A percentile compares a stretch with the other conserved stretches of the same genome.
Conservation (phyloP, 129 eudicot species). For the Flaveria brownii region DNA sequence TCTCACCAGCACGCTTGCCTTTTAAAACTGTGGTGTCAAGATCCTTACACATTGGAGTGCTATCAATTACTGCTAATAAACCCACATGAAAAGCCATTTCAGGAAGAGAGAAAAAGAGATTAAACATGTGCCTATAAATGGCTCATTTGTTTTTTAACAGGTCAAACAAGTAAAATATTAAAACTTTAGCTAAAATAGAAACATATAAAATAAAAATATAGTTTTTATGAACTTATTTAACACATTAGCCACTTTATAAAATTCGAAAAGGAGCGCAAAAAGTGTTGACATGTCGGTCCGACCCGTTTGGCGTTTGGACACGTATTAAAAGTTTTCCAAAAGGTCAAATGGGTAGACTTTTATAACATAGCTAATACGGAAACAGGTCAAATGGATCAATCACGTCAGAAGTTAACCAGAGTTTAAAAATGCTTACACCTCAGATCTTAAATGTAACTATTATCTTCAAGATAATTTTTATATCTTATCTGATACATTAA, state of each 20-base stretch:
- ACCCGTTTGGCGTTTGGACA: not conserved
- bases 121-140: not conserved
- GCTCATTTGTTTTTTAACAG: not conserved
- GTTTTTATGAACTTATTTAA: not conserved
- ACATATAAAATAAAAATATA: not conserved
- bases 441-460: not conserved
- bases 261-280: not conserved
- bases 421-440: slow-evolving; percentile 1
- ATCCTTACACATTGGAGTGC: slow-evolving; percentile 75
- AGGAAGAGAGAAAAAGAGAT: not conserved
- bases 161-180: not conserved
- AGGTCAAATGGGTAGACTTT: not conserved
- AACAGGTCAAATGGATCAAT: slow-evolving; percentile 5
- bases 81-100: slow-evolving; percentile 23
- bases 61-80: slow-evolving; percentile 35
- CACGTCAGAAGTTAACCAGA: not conserved
- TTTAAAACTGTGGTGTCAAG: slow-evolving; percentile 41
- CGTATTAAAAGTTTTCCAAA: not conserved
- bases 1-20: slow-evolving; percentile 89
- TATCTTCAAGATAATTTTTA: not conserved
- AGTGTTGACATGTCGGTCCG: not conserved
- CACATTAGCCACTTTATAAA: not conserved
- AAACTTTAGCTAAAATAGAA: not conserved
- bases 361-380: not conserved
- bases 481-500: not conserved